Evolutionary conservation across 768 basidiomycete species (phyloP).

Genomic region (Clavaria fumosa): DNA sequence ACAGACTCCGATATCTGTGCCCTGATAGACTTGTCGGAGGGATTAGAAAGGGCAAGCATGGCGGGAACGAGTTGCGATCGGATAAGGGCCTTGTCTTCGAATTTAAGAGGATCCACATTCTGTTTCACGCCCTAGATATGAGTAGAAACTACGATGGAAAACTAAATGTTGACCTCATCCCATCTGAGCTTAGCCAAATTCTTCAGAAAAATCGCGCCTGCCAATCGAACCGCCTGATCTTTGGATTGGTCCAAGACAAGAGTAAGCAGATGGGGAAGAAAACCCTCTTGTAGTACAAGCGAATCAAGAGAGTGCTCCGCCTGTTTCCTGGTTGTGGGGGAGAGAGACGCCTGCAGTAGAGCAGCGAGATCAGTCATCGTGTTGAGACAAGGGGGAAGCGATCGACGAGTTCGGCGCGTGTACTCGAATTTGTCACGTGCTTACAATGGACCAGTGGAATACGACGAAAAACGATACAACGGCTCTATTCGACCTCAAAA

Average conservation of each 20-base stretch:
- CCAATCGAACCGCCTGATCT: conserved; percentile 59
- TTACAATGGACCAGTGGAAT: too few species aligned
- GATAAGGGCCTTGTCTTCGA: conserved; percentile 57
- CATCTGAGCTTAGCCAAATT: conserved; percentile 79
- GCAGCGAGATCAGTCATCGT: conserved; percentile 52
- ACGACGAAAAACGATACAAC: too few species aligned
- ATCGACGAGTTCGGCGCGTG: too few species aligned
- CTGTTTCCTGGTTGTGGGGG: conserved; percentile 53
- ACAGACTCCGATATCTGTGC: conserved; percentile 89
- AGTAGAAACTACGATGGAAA: background rate
- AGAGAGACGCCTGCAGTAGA: conserved; percentile 57
- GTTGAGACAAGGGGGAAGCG: conserved; percentile 1
- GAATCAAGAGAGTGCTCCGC: conserved; percentile 66
- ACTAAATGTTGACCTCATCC: conserved; percentile 60
- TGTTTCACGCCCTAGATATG: conserved; percentile 15
- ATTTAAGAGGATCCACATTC: conserved; percentile 59
- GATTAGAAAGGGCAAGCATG: conserved; percentile 73
- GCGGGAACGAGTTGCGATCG: conserved; percentile 73
- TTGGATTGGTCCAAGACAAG: conserved; percentile 59
- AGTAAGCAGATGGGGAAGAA: conserved; percentile 61
- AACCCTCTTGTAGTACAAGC: conserved; percentile 59
- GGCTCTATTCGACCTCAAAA: too few species aligned
- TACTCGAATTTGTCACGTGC: too few species aligned
- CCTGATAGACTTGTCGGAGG: conserved; percentile 56
- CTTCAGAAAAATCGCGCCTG: conserved; percentile 60